Conservation (phyloP, 1,284 basidiomycete species). For the Xerocomus nothofagi region DNA sequence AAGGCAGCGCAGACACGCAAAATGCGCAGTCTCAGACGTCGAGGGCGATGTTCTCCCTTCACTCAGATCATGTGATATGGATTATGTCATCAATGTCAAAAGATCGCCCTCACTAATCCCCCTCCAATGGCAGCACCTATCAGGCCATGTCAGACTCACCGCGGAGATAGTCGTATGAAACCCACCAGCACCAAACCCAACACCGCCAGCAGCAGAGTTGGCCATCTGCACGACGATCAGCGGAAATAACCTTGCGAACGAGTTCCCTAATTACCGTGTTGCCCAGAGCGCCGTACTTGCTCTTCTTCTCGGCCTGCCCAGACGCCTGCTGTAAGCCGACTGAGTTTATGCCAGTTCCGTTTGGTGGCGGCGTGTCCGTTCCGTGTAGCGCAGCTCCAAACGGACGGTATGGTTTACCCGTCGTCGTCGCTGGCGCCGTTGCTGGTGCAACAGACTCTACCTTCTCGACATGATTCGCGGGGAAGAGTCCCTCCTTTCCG, state of each 20-base stretch:
- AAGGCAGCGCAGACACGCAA: slow-evolving; percentile 8
- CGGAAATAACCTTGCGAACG: slow-evolving; percentile 9
- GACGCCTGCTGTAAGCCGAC: slow-evolving; percentile 40
- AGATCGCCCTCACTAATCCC: slow-evolving; percentile 41
- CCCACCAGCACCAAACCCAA: slow-evolving; percentile 66
- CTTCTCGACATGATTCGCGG: slow-evolving; percentile 61
- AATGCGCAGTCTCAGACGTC: slow-evolving; percentile 21
- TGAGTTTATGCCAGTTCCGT: slow-evolving; percentile 32
- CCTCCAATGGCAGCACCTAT: slow-evolving; percentile 53
- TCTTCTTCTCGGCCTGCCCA: slow-evolving; percentile 51
- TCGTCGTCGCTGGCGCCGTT: neutral
- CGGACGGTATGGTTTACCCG: slow-evolving; percentile 37
- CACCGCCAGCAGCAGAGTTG: slow-evolving; percentile 66
- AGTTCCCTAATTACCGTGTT: slow-evolving; percentile 44
- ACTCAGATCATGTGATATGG: slow-evolving; percentile 23
- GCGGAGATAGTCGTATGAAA: neutral
- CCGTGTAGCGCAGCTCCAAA: slow-evolving; percentile 43
- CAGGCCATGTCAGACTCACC: neutral
- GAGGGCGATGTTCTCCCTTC: neutral
- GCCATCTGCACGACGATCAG: slow-evolving; percentile 50
- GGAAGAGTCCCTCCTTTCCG: slow-evolving; percentile 64
- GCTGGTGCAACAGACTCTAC: slow-evolving; percentile 29
- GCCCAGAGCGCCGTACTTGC: slow-evolving; percentile 55
- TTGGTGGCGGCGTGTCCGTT: slow-evolving; percentile 39
- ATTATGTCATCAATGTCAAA: slow-evolving; percentile 36